A percentile compares a stretch with the other conserved stretches of the same genome.
These are phyloP conservation scores for Ceratocystis albifundus DNA, from an alignment of 2,329 filamentous ascomycete genomes.

Conservation along the genomic window DNA sequence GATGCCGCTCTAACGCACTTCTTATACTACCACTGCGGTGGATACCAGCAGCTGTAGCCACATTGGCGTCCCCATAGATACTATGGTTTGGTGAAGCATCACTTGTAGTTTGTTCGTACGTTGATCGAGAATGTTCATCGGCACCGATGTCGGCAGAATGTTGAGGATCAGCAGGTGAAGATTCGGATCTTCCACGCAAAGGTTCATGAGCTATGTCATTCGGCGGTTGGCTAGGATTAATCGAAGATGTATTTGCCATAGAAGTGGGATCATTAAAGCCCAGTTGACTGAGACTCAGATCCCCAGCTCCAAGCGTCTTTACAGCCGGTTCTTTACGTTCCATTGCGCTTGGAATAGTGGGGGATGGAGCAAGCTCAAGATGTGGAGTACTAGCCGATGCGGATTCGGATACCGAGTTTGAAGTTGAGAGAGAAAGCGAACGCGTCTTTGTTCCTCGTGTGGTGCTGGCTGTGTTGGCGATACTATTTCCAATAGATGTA, in stretches of 20 bases:
- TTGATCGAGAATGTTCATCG: constrained; percentile 30
- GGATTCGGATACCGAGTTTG: constrained; percentile 23
- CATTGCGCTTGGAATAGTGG: constrained; percentile 27
- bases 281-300: constrained; percentile 78
- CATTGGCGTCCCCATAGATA: constrained; percentile 17
- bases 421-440: constrained; percentile 12
- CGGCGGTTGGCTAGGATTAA: not conserved
- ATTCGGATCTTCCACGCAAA: constrained; percentile 43
- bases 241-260: constrained; percentile 4
- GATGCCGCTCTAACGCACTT: constrained; percentile 48
- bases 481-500: constrained; percentile 58
- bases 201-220: constrained; percentile 6
- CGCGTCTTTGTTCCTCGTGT: not conserved
- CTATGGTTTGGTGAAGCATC: constrained; percentile 20
- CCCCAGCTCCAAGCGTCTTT: constrained; percentile 78
- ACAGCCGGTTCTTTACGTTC: constrained; percentile 62
- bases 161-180: constrained; percentile 42
- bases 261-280: constrained; percentile 52
- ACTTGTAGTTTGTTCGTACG: constrained; percentile 3
- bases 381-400: constrained; percentile 17
- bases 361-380: constrained; percentile 10
- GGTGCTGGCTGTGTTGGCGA: constrained; percentile 52
- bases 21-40: constrained; percentile 56
- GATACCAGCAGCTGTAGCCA: constrained; percentile 31
- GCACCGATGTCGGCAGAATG: constrained; percentile 26